Conservation (phyloP, 352 stramenopile genomes). For the Poterioochromonas sp. region DNA sequence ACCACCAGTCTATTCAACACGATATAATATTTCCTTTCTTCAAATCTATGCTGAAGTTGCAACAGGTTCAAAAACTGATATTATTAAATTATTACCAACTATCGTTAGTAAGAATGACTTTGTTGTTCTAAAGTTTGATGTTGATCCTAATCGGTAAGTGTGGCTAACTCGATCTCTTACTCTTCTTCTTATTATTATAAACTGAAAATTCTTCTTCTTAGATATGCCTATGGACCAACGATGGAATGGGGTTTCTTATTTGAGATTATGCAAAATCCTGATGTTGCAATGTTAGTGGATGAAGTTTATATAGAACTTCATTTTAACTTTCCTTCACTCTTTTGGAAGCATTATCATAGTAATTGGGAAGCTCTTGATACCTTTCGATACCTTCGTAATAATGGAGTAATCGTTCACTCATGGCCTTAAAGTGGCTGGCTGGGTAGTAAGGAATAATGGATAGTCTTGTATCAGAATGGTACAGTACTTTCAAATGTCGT, state of each 20-base stretch:
- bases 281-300: slow-evolving; percentile 3
- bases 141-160: slow-evolving; percentile 14
- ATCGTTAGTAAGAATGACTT: not conserved
- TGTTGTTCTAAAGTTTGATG: slow-evolving; percentile 29
- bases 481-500: no score
- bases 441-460: no score
- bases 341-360: slow-evolving; percentile 25
- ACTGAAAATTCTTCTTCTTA: not conserved
- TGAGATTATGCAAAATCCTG: not conserved
- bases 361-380: slow-evolving; percentile 30
- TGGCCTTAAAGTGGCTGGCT: no score
- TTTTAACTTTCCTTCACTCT: slow-evolving; percentile 21
- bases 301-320: slow-evolving; percentile 30
- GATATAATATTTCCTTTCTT: slow-evolving; percentile 24
- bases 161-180: not conserved
- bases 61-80: not conserved
- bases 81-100: not conserved
- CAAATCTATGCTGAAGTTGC: slow-evolving; percentile 24
- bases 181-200: not conserved
- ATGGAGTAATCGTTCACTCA: slow-evolving; percentile 12
- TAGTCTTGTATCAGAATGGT: no score
- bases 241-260: slow-evolving; percentile 34
- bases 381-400: not conserved
- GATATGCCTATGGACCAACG: slow-evolving; percentile 16
- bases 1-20: not conserved